These are phyloP conservation scores for Fraxinus ornus DNA, from an alignment of 305 asterid species.

Conservation along the genomic window DNA sequence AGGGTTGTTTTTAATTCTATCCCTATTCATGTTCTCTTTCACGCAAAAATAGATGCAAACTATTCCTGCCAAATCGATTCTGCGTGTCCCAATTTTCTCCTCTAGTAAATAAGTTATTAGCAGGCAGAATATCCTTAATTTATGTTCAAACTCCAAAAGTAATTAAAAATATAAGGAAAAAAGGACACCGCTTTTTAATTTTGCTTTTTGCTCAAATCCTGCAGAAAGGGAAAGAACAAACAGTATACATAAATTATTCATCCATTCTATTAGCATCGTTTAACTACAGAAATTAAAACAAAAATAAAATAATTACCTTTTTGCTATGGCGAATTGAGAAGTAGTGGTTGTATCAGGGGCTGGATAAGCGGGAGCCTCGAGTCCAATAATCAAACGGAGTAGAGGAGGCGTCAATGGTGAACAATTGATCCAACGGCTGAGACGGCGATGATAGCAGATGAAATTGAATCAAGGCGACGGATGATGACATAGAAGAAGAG, in stretches of 20 bases:
- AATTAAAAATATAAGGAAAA: background rate
- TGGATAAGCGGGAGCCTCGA: constrained; percentile 42
- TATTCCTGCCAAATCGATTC: background rate
- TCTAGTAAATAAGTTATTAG: constrained; percentile 6
- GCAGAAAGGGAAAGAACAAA: background rate
- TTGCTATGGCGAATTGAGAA: background rate
- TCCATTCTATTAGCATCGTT: background rate
- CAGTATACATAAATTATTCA: background rate
- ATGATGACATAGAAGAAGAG: constrained; percentile 17
- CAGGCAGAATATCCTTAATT: constrained; percentile 4
- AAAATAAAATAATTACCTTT: constrained; percentile 2
- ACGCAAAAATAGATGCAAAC: background rate
- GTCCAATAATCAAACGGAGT: constrained; percentile 29
- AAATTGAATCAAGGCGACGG: constrained; percentile 15
- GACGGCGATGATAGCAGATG: constrained; percentile 26
- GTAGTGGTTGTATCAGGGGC: constrained; percentile 29
- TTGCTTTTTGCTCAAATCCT: background rate
- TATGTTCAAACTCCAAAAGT: background rate
- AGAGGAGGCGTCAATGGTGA: constrained; percentile 27
- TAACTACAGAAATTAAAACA: background rate
- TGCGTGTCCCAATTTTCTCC: background rate
- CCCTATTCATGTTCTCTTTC: constrained; percentile 36
- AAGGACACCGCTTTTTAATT: constrained; percentile 1
- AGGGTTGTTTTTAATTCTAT: constrained; percentile 38
- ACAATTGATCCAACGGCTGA: constrained; percentile 31